Evolutionary conservation across 805 yeast species (phyloP).

Genomic region (Candida broadrunensis): DNA sequence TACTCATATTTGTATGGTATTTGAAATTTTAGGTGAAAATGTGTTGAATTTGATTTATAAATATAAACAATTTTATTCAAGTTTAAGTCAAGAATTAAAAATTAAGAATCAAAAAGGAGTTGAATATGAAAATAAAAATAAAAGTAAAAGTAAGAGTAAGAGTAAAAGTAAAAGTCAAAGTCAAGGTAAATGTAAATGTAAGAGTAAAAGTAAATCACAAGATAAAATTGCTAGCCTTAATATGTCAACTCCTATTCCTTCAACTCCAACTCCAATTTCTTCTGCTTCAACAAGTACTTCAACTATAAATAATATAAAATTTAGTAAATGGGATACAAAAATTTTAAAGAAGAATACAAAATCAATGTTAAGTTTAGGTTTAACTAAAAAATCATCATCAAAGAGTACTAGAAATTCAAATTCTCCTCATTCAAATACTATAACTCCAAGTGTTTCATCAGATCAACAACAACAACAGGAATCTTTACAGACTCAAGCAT

Average conservation of each 20-base stretch:
- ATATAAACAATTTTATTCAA: conserved; percentile 26
- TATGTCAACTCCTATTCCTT: neutral
- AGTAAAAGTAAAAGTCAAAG: neutral
- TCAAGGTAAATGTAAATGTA: neutral
- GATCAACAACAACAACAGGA: neutral
- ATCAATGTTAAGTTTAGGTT: conserved; percentile 20
- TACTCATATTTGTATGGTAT: conserved; percentile 62
- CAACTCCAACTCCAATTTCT: neutral
- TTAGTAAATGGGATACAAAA: conserved; percentile 18
- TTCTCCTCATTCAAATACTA: neutral
- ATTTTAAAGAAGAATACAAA: conserved; percentile 15
- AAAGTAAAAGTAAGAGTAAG: neutral
- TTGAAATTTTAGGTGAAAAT: conserved; percentile 64
- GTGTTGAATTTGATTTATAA: conserved; percentile 48
- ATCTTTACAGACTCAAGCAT: conserved; percentile 1
- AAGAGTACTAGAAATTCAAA: neutral
- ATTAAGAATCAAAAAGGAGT: neutral
- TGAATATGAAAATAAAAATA: neutral
- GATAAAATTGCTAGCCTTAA: neutral
- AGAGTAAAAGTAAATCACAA: conserved; percentile 2
- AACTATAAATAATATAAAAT: conserved; percentile 7
- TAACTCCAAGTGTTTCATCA: neutral
- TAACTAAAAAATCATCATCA: conserved; percentile 5
- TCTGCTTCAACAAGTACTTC: neutral
- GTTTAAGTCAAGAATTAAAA: conserved; percentile 2